A percentile compares a stretch with the other conserved stretches of the same genome.
phyloP scores from a whole-genome alignment of 257 asterid species.

The Solanum pinnatisectum region DNA sequence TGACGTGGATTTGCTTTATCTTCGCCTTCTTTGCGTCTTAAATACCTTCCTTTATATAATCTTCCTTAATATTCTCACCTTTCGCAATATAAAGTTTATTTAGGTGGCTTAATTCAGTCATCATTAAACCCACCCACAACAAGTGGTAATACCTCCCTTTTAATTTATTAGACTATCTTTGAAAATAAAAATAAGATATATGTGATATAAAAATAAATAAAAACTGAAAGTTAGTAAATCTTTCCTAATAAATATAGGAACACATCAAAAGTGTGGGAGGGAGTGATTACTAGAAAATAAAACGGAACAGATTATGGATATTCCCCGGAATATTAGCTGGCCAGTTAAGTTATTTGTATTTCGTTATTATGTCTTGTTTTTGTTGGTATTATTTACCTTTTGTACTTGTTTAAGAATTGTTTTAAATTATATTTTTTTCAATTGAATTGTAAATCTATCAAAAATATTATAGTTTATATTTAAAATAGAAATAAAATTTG shows the following conservation, averaged over 20 bases:
- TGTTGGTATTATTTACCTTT: too few relatives aligned
- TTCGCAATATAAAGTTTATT: neutral
- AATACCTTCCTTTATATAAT: neutral
- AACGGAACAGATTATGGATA: neutral
- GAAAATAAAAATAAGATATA: neutral
- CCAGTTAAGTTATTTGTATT: neutral
- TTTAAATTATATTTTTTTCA: too few relatives aligned
- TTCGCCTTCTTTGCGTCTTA: neutral
- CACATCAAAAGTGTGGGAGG: neutral
- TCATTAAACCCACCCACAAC: neutral
- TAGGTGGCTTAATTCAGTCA: neutral
- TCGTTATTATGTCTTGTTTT: too few relatives aligned
- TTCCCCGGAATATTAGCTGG: neutral
- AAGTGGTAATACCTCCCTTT: neutral
- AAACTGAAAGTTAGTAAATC: neutral
- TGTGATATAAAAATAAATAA: too few relatives aligned
- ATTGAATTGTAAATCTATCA: neutral
- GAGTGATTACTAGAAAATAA: neutral
- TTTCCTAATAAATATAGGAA: neutral
- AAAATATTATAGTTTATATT: too few relatives aligned
- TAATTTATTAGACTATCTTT: too few relatives aligned
- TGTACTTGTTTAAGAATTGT: neutral
- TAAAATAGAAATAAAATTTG: too few relatives aligned
- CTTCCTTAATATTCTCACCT: neutral
- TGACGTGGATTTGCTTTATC: slow-evolving; percentile 1